These are phyloP conservation scores for Mycosarcoma mackinlayi DNA, from an alignment of 1,284 basidiomycete species.

Conservation along the genomic window DNA sequence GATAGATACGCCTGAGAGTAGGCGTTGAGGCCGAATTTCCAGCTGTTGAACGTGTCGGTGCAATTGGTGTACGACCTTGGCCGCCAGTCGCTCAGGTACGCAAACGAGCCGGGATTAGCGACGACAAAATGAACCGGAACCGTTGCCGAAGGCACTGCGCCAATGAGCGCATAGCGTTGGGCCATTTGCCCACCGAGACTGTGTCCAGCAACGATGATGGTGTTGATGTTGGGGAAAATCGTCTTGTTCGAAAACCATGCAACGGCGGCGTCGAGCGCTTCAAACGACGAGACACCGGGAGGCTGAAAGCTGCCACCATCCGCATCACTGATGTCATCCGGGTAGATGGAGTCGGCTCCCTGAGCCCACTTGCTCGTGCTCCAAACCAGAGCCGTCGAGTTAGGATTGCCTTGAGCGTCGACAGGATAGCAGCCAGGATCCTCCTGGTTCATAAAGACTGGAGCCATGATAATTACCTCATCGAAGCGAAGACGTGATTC, in stretches of 20 bases:
- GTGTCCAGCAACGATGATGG: slow-evolving; percentile 52
- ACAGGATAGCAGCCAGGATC: slow-evolving; percentile 44
- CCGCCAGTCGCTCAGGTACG: slow-evolving; percentile 40
- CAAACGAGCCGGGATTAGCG: slow-evolving; percentile 54
- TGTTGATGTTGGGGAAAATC: slow-evolving; percentile 48
- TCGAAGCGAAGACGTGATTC: slow-evolving; percentile 23
- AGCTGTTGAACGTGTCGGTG: slow-evolving; percentile 42
- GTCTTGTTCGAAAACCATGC: slow-evolving; percentile 41
- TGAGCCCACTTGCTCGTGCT: slow-evolving; percentile 37
- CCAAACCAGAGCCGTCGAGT: slow-evolving; percentile 45
- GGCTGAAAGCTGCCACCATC: slow-evolving; percentile 14
- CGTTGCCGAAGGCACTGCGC: slow-evolving; percentile 33
- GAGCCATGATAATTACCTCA: slow-evolving; percentile 56
- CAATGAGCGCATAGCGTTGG: slow-evolving; percentile 52
- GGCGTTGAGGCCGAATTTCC: slow-evolving; percentile 48
- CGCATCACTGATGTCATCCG: slow-evolving; percentile 19
- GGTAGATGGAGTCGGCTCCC: slow-evolving; percentile 47
- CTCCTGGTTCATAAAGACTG: slow-evolving; percentile 50
- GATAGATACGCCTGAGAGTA: slow-evolving; percentile 47
- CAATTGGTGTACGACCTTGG: slow-evolving; percentile 31
- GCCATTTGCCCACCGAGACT: slow-evolving; percentile 52
- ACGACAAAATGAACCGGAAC: slow-evolving; percentile 56
- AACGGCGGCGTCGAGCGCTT: slow-evolving; percentile 43
- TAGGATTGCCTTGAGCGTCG: slow-evolving; percentile 24
- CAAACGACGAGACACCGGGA: slow-evolving; percentile 44